A percentile compares a stretch with the other conserved stretches of the same genome.
Conservation (phyloP, 345 rosid genomes). For the Passiflora organensis region DNA sequence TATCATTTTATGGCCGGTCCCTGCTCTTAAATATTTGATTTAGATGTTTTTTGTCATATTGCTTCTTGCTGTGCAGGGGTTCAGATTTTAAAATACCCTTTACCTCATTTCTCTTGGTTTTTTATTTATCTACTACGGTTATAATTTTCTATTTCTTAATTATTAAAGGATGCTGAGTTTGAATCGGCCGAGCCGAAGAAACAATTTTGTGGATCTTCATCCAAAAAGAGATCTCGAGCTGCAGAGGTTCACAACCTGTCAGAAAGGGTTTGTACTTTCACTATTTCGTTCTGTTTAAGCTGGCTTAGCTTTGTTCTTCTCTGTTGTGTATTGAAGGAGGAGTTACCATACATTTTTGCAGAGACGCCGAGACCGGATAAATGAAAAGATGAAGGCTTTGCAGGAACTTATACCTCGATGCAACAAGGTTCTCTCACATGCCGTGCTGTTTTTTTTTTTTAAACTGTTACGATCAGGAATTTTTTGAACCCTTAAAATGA, state of each 20-base stretch:
- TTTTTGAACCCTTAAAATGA: not conserved
- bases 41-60: too few relatives aligned
- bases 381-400: slow-evolving; percentile 79
- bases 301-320: not conserved
- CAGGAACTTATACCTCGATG: slow-evolving; percentile 92
- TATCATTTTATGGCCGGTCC: too few relatives aligned
- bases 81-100: not conserved
- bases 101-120: not conserved
- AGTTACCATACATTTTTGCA: slow-evolving; percentile 17
- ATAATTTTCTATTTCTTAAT: not conserved
- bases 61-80: not conserved
- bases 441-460: too few relatives aligned
- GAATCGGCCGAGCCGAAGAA: slow-evolving; percentile 53
- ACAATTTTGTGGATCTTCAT: slow-evolving; percentile 51
- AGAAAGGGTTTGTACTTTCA: slow-evolving; percentile 60
- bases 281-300: not conserved
- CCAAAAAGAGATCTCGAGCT: slow-evolving; percentile 70
- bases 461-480: not conserved
- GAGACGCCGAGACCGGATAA: slow-evolving; percentile 88
- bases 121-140: not conserved
- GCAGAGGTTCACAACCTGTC: slow-evolving; percentile 96
- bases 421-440: slow-evolving; percentile 50
- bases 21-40: too few relatives aligned
- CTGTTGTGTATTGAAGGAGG: too few relatives aligned
- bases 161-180: slow-evolving; percentile 49